phyloP scores from a whole-genome alignment of 805 yeast genomes.

The Diddensiella santjacobensis region DNA sequence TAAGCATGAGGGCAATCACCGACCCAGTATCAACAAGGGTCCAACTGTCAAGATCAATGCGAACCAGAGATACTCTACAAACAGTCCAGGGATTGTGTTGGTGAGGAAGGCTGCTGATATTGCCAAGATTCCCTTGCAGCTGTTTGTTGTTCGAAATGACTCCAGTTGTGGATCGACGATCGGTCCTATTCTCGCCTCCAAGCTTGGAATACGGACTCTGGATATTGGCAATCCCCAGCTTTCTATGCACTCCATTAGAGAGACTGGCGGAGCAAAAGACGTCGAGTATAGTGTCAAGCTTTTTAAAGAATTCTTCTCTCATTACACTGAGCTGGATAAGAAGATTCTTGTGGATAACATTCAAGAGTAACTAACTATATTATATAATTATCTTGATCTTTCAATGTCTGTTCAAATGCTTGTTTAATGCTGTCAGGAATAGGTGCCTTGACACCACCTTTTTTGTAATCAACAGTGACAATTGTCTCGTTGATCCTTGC shows the following conservation, averaged over 20 bases:
- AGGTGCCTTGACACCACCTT: slow-evolving; percentile 28
- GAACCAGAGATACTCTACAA: slow-evolving; percentile 92
- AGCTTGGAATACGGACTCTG: slow-evolving; percentile 79
- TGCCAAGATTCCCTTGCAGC: slow-evolving; percentile 76
- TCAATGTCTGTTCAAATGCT: slow-evolving; percentile 18
- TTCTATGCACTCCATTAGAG: slow-evolving; percentile 92
- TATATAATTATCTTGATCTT: slow-evolving; percentile 8
- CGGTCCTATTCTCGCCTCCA: slow-evolving; percentile 88
- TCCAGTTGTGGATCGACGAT: slow-evolving; percentile 95
- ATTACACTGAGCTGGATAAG: slow-evolving; percentile 21
- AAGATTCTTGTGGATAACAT: slow-evolving; percentile 18
- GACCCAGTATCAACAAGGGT: slow-evolving; percentile 79
- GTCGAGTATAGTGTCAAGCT: slow-evolving; percentile 57
- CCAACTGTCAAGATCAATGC: slow-evolving; percentile 94
- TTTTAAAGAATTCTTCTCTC: slow-evolving; percentile 55
- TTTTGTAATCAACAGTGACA: slow-evolving; percentile 32
- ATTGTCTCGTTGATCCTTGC: slow-evolving; percentile 31
- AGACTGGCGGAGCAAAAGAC: slow-evolving; percentile 81
- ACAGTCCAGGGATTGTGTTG: slow-evolving; percentile 81
- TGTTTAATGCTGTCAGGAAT: slow-evolving; percentile 26
- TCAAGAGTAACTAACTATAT: neutral
- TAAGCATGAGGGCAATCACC: slow-evolving; percentile 72
- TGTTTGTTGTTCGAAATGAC: slow-evolving; percentile 90
- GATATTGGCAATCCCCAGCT: slow-evolving; percentile 91
- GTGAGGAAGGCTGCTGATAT: slow-evolving; percentile 65